Conservation (phyloP, 2,329 filamentous ascomycete species). For the Sordariomycetes sp. region DNA sequence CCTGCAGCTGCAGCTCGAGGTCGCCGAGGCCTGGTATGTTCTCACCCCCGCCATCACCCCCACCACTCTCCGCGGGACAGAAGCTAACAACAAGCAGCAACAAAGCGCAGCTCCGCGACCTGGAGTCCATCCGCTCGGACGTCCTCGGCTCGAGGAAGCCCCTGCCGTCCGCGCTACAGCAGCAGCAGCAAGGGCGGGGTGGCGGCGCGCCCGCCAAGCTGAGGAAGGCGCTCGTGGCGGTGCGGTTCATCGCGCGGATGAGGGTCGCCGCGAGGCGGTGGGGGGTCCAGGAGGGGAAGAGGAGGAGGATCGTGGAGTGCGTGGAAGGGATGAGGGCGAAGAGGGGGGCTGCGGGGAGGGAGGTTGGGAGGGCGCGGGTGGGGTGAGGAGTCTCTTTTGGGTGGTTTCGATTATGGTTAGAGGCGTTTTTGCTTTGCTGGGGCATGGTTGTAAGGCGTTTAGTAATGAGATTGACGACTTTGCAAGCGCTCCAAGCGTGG, state of each 20-base stretch:
- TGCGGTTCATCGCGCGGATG: conserved; percentile 42
- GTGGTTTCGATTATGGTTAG: not conserved
- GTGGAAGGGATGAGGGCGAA: conserved; percentile 35
- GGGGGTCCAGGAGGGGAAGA: conserved; percentile 39
- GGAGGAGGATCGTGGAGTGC: conserved; percentile 35
- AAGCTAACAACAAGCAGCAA: conserved; percentile 49
- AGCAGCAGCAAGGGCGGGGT: conserved; percentile 4
- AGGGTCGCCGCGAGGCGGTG: conserved; percentile 35
- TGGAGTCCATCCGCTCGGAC: conserved; percentile 61
- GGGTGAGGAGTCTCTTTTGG: not conserved
- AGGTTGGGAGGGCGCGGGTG: conserved; percentile 9
- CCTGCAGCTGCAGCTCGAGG: conserved; percentile 66
- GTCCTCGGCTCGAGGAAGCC: conserved; percentile 24
- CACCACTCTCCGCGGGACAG: not conserved
- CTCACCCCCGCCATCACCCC: conserved; percentile 5
- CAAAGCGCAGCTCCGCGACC: conserved; percentile 77
- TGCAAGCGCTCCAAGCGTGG: too few relatives aligned
- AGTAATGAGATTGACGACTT: too few relatives aligned
- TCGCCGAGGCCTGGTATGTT: conserved; percentile 84
- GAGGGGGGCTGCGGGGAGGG: conserved; percentile 24
- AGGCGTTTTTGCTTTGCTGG: not conserved
- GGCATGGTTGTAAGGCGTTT: not conserved
- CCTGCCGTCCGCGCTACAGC: not conserved
- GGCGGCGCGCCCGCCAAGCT: conserved; percentile 20
- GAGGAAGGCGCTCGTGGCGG: conserved; percentile 31